Base-by-base conservation (phyloP, 495 filamentous ascomycete species). In the Immersiella caudata region DNA sequence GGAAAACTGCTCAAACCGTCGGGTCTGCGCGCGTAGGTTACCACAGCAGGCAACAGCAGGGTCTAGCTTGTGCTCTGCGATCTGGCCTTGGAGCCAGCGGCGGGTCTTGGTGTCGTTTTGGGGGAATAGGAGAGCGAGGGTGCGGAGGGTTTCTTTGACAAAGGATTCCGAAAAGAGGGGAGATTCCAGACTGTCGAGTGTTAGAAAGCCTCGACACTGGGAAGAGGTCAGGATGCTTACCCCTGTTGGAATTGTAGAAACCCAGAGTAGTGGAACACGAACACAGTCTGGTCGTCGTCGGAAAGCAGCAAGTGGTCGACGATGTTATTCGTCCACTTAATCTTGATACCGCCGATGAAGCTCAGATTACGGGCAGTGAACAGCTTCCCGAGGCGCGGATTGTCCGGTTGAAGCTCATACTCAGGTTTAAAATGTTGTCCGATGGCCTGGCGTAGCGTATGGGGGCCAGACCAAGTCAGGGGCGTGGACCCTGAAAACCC, bases 91-190 rank as follows among this genome's bases (percentile, higher is more conserved):
- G 26, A 64, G 61, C 79, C 75, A 76, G 20, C 40, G 67, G 12
- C 63, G 66, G 1, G 70, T 36, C 14, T 71, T 59, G 50, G 66
- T 65, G 35, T 80, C 71, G 25, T 68, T 66, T 58, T 76, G 75
- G 18, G 82, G 82, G 27, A 85, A 74, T 18, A 83, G 77, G 6
- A 86, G 78, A 4, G 81, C 71, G 4, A 84, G 65, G 0, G 81
- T 83, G 29, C 67, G 66, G 9, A 85, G 70, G 2, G 82, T 86
- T 68, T 86, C 83, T 1, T 80, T 70, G 7, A 79, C 33, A 2
- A 86, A 73, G 14, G 61, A 72, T 0, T 67, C 25, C 0, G 79
- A 79, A 14, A 80, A 75, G 11, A 72, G 54, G 6, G 65, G 46
- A 20, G 16, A 40, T 0, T 35, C 0, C 7, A 33, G 29, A 8